These are phyloP conservation scores for Actinomortierella wolfii DNA, from an alignment of 371 early-diverging fungal genomes.

Conservation along the genomic window DNA sequence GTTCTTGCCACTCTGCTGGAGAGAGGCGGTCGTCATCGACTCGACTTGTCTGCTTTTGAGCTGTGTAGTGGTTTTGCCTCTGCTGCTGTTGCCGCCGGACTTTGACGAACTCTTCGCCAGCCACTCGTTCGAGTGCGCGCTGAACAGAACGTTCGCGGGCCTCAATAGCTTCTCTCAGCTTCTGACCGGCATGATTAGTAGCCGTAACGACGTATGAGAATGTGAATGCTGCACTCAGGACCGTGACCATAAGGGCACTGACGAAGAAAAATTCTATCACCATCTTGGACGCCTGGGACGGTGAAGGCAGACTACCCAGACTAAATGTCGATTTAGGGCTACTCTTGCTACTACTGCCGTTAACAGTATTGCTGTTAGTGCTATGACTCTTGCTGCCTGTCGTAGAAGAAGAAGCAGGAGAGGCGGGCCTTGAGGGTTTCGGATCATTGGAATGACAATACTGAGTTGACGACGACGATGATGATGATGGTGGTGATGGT, in stretches of 20 bases:
- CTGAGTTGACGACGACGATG: neutral
- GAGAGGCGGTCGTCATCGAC: conserved; percentile 11
- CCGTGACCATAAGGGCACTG: too few species aligned
- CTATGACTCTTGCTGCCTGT: too few species aligned
- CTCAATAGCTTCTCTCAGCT: conserved; percentile 33
- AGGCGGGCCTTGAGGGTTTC: neutral
- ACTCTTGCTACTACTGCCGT: too few species aligned
- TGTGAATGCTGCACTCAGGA: conserved; percentile 7
- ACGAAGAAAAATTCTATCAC: too few species aligned
- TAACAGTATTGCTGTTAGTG: too few species aligned
- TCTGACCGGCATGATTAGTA: conserved; percentile 32
- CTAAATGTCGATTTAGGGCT: too few species aligned
- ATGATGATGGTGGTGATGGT: conserved; percentile 19
- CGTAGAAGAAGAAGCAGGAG: neutral
- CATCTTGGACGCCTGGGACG: too few species aligned
- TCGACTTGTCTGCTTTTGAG: too few species aligned
- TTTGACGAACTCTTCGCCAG: conserved; percentile 36
- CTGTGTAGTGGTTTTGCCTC: conserved; percentile 1
- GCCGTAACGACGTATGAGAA: conserved; percentile 37
- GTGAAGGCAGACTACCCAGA: too few species aligned
- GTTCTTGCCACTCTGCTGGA: conserved; percentile 41
- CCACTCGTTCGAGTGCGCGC: conserved; percentile 39
- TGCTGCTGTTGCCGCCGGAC: conserved; percentile 31
- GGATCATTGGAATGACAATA: too few species aligned
- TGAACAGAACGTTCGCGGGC: conserved; percentile 35